Percentiles rank a stretch among this genome's conserved stretches.
phyloP scores from a whole-genome alignment of 805 yeast genomes.

The Zygosaccharomyces lentus region DNA sequence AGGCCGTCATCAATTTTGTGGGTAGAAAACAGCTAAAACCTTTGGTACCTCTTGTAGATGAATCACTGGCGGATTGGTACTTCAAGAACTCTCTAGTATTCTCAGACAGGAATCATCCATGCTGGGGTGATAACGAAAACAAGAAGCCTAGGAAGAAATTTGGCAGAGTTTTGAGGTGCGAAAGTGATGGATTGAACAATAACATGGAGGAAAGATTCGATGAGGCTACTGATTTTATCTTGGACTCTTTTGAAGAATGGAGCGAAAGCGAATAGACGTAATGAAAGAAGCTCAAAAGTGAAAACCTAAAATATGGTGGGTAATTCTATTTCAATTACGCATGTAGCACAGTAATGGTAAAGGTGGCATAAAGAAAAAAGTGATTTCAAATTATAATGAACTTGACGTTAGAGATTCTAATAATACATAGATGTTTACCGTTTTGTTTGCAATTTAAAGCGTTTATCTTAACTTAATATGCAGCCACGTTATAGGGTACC shows the following conservation, averaged over 20 bases:
- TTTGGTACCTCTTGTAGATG: constrained; percentile 83
- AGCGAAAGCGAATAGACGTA: constrained; percentile 40
- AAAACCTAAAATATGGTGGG: neutral
- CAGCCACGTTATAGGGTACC: constrained; percentile 43
- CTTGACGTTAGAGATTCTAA: neutral
- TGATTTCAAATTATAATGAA: neutral
- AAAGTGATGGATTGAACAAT: constrained; percentile 67
- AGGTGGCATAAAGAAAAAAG: neutral
- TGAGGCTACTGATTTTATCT: constrained; percentile 78
- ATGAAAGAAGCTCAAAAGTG: neutral
- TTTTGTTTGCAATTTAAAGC: neutral
- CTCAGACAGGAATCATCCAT: constrained; percentile 66
- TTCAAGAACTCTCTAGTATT: constrained; percentile 80
- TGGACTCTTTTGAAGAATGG: constrained; percentile 72
- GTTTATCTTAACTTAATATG: neutral
- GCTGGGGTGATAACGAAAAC: constrained; percentile 63
- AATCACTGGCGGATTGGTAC: constrained; percentile 87
- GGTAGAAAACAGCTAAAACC: constrained; percentile 70
- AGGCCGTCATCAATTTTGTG: constrained; percentile 65
- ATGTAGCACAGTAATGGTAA: neutral
- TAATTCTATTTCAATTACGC: neutral
- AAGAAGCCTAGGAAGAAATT: constrained; percentile 85
- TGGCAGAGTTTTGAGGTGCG: constrained; percentile 80
- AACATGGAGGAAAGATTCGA: constrained; percentile 77
- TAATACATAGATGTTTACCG: neutral